Evolutionary conservation across 768 basidiomycete species (phyloP).

Genomic region (Mycena amicta): DNA sequence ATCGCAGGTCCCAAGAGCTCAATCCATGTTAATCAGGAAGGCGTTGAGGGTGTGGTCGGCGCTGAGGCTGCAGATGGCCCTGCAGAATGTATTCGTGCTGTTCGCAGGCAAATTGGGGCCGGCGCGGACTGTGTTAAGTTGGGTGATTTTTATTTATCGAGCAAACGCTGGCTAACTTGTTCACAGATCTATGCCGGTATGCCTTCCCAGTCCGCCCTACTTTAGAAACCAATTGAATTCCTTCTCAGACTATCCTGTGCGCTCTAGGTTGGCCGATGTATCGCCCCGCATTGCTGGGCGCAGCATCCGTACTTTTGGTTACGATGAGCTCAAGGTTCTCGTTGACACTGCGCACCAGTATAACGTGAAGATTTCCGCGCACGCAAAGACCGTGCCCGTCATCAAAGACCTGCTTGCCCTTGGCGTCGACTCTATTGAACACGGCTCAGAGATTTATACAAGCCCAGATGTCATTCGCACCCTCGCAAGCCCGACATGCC

Average conservation of each 20-base stretch:
- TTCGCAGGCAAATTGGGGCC: constrained; percentile 62
- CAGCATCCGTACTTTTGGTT: constrained; percentile 47
- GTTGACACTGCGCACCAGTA: constrained; percentile 52
- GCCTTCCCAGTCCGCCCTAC: constrained; percentile 21
- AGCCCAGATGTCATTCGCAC: constrained; percentile 27
- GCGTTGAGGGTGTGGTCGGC: constrained; percentile 58
- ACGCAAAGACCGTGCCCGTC: constrained; percentile 41
- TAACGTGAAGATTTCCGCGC: constrained; percentile 62
- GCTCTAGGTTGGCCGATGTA: constrained; percentile 47
- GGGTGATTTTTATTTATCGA: neutral
- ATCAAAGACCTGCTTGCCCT: constrained; percentile 39
- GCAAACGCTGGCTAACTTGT: too few species aligned
- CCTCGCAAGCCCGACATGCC: constrained; percentile 28
- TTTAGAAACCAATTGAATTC: constrained; percentile 2
- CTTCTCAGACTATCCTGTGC: constrained; percentile 55
- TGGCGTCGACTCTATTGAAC: constrained; percentile 60
- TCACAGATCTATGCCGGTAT: constrained; percentile 55
- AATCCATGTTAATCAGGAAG: constrained; percentile 47
- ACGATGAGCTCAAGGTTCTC: constrained; percentile 49
- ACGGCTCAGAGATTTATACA: constrained; percentile 42
- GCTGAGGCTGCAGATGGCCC: constrained; percentile 62
- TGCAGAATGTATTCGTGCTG: constrained; percentile 55
- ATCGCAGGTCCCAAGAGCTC: constrained; percentile 54
- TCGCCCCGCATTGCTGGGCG: constrained; percentile 36
- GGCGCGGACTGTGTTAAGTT: constrained; percentile 71